Conservation (phyloP, 768 basidiomycete genomes). For the Paxillus involutus region DNA sequence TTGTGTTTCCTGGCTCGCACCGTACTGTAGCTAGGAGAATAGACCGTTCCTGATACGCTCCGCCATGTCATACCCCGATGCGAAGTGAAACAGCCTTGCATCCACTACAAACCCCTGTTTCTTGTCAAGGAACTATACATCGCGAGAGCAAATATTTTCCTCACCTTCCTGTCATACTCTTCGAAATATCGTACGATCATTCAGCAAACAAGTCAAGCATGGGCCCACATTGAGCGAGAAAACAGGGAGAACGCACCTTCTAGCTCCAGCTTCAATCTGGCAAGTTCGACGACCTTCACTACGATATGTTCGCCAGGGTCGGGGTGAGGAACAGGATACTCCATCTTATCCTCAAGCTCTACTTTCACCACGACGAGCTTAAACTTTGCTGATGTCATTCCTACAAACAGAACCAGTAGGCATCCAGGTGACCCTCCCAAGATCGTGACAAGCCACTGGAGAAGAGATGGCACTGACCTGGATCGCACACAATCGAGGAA, state of each 20-base stretch:
- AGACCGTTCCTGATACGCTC: constrained; percentile 33
- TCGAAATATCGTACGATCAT: neutral
- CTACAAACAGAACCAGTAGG: constrained; percentile 34
- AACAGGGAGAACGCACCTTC: constrained; percentile 50
- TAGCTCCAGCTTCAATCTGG: constrained; percentile 60
- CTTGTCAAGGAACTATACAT: neutral
- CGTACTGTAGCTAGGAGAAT: constrained; percentile 13
- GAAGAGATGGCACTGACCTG: constrained; percentile 45
- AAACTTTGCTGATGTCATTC: constrained; percentile 96
- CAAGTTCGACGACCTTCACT: constrained; percentile 66
- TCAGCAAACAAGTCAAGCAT: neutral
- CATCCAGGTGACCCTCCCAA: neutral
- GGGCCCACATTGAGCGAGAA: neutral
- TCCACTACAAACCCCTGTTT: constrained; percentile 66
- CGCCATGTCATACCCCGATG: constrained; percentile 64
- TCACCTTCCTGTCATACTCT: constrained; percentile 64
- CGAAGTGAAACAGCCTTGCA: constrained; percentile 76
- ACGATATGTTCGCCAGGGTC: constrained; percentile 88
- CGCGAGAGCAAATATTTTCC: neutral
- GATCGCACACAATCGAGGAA: constrained; percentile 65
- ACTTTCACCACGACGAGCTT: constrained; percentile 77
- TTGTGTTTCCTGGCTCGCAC: neutral
- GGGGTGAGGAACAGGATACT: constrained; percentile 70
- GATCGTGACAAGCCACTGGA: neutral
- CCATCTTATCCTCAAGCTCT: constrained; percentile 61